Evolutionary conservation across 768 basidiomycete genomes (phyloP), one percentile per base, ranked within the genome.

Genomic region (Krasilnikovozyma curviuscula): DNA sequence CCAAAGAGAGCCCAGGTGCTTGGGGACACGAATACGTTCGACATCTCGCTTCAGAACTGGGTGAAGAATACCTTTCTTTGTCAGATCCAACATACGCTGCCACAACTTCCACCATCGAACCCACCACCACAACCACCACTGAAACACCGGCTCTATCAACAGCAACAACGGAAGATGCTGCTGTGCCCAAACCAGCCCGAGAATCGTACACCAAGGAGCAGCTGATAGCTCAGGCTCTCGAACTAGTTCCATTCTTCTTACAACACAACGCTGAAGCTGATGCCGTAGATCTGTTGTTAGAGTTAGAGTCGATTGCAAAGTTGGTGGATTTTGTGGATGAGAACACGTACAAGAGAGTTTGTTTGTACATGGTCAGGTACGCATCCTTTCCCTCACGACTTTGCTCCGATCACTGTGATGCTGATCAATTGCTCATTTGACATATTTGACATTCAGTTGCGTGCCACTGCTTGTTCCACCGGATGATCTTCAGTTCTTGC

Each of bases 1-100:
- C 65, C 13, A 61, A 63, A 29, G 68, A 69, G 57, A 83, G 86
- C 55, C 89, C 93, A 0, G 89, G 91, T n/a, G 73, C 78, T 28
- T 98, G 93, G 93, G 93, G 93, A 3, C 89, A 98, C 62, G 93
- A 98, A 70, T 98, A 98, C 60, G 84, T 97, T 46, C 79, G 91
- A 29, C 91, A 98, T 62, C 74, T 98, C 39, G 84, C 93, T 10
- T 80, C 91, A 2, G 93, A 98, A 61, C 77, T 98, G 7, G 88
- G 88, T 6, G 84, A 95, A 61, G 93, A 97, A 61, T 97, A 79
- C 61, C 73, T 69, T 23, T 18, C 52, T 13, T 49, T 60, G 35
- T 56, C 39, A 18, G 41, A 28, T 29, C 39, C 35, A 29, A 34
- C 37, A 28, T 30, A 37, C 3, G 68, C 68, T 41, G 65, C 65